Evolutionary conservation across 2,329 filamentous ascomycete species (phyloP), one percentile per base, ranked within the genome.

Genomic region (Aspergillus caelatus): DNA sequence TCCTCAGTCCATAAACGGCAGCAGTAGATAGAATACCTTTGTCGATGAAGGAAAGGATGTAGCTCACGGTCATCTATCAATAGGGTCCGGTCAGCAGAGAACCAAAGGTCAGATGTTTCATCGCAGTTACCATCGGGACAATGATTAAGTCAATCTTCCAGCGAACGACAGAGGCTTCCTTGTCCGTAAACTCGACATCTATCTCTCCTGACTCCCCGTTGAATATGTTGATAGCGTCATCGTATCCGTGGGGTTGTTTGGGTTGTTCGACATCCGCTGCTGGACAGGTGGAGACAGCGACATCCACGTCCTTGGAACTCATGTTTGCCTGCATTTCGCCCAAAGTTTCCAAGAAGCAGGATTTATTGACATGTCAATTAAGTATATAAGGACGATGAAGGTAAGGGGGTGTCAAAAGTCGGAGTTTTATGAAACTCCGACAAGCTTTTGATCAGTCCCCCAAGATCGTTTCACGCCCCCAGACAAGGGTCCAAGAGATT

Each of bases 141-240:
- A 54, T n/a, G 52, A 36, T 54, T 32, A 54, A 19, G 32, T 54
- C 52, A 21, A 54, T 36, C 10, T 54, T 54, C 52, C 52, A 54
- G 19, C 52, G 52, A 14, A 54, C 52, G 16, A n/a, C 19, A 11
- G 28, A 34, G n/a, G 52, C 52, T 12, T 54, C 52, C n/a, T 54
- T 36, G 2, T 36, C 52, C 4, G 52, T 34, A 10, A 34, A 54
- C 10, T 54, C 52, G 9, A 54, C 10, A 16, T 19, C 9, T 23
- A 21, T 36, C 19, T 54, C 52, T 11, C 52, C 48, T 14, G 21
- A 12, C 43, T 46, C 43, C n/a, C n/a, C 52, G 30, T 36, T 23
- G 21, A 54, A 54, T 19, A 54, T 36, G 2, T 36, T 21, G 7
- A 34, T 23, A 2, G 52, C 28, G 7, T 54, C 52, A 36, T 54